A percentile compares a stretch with the other conserved stretches of the same genome.
Conservation (phyloP, 768 basidiomycete genomes). For the Agaricus subrufescens region DNA sequence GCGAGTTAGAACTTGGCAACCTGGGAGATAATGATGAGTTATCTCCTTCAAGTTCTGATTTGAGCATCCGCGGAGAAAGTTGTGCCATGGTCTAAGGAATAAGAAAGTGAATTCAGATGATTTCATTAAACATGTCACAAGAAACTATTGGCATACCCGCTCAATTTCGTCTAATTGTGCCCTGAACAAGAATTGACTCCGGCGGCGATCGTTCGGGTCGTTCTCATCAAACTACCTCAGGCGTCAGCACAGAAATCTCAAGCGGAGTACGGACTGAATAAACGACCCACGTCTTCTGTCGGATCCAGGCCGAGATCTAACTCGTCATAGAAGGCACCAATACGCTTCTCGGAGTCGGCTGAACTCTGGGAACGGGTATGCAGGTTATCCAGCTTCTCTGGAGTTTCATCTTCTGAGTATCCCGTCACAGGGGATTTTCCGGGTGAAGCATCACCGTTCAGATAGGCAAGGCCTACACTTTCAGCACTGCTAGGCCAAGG, state of each 20-base stretch:
- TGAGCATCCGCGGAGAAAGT: constrained; percentile 55
- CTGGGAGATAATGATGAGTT: constrained; percentile 28
- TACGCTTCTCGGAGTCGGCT: constrained; percentile 39
- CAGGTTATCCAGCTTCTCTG: constrained; percentile 39
- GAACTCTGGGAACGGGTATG: constrained; percentile 28
- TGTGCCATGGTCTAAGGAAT: constrained; percentile 51
- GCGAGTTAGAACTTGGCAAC: constrained; percentile 21
- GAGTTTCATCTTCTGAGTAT: constrained; percentile 10
- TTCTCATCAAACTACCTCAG: constrained; percentile 54
- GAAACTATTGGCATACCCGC: constrained; percentile 32
- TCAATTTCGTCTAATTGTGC: constrained; percentile 80
- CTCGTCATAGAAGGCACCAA: constrained; percentile 47
- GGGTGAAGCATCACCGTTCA: constrained; percentile 24
- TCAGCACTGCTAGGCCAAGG: constrained; percentile 30
- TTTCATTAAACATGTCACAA: background rate
- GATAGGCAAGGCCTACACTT: constrained; percentile 42
- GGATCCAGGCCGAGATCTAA: constrained; percentile 46
- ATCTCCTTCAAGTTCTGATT: constrained; percentile 35
- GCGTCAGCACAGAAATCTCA: constrained; percentile 13
- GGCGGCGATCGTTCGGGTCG: constrained; percentile 70
- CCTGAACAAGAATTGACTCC: constrained; percentile 71
- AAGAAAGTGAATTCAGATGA: constrained; percentile 1
- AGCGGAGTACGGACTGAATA: constrained; percentile 4
- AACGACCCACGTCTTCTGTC: constrained; percentile 35
- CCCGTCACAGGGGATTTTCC: constrained; percentile 10